These are phyloP conservation scores for sorghum (Sorghum bicolor) DNA, from an alignment of 176 grass and related monocot genomes.

Conservation along the genomic window DNA sequence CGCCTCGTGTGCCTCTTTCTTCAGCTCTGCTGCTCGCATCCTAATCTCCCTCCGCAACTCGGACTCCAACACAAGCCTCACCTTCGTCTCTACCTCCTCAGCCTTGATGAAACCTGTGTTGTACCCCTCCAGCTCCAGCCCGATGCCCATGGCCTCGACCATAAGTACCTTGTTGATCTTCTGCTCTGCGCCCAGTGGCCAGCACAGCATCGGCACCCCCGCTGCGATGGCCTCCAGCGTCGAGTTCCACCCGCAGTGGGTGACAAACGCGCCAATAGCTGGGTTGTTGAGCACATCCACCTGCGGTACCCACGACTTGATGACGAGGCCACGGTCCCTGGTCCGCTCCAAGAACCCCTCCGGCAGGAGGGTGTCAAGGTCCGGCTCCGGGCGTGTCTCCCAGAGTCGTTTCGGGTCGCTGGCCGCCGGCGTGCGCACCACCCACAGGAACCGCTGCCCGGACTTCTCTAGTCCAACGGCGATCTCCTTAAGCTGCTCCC, in stretches of 20 bases:
- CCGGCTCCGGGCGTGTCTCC: slow-evolving; percentile 7
- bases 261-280: slow-evolving; percentile 24
- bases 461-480: slow-evolving; percentile 16
- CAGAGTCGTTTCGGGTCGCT: background rate
- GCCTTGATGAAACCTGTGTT: slow-evolving; percentile 20
- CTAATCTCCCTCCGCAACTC: slow-evolving; percentile 10
- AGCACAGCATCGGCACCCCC: no score
- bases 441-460: slow-evolving; percentile 20
- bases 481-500: slow-evolving; percentile 27
- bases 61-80: slow-evolving; percentile 29
- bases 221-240: no score
- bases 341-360: slow-evolving; percentile 39
- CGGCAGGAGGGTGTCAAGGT: slow-evolving; percentile 5
- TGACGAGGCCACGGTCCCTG: slow-evolving; percentile 1
- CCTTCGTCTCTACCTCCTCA: slow-evolving; percentile 35
- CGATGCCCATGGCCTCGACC: no score
- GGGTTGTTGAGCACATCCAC: slow-evolving; percentile 16
- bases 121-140: background rate
- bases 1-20: slow-evolving; percentile 15
- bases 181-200: no score
- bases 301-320: slow-evolving; percentile 32
- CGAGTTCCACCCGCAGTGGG: slow-evolving; percentile 51
- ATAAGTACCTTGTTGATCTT: no score
- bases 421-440: slow-evolving; percentile 8
- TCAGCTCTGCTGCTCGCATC: background rate